Conservation (phyloP, 2,329 filamentous ascomycete genomes). For the Hirsutella minnesotensis region DNA sequence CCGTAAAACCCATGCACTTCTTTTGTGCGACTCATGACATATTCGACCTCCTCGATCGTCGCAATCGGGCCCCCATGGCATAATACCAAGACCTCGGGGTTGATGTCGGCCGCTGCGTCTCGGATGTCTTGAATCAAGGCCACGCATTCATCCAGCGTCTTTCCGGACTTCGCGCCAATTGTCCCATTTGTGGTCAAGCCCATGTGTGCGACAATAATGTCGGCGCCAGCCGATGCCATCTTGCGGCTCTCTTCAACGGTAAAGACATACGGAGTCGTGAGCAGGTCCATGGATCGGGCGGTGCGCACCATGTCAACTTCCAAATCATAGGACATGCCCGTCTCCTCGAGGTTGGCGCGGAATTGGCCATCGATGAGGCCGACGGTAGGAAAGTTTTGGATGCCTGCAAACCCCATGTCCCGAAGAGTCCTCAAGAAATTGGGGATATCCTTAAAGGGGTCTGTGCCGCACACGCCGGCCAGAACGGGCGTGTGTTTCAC, state of each 20-base stretch:
- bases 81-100: slow-evolving; percentile 50
- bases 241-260: slow-evolving; percentile 44
- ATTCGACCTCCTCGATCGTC: slow-evolving; percentile 48
- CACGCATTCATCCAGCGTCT: slow-evolving; percentile 53
- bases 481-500: slow-evolving; percentile 53
- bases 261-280: slow-evolving; percentile 64
- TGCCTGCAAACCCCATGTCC: slow-evolving; percentile 52
- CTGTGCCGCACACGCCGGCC: slow-evolving; percentile 59
- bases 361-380: slow-evolving; percentile 60
- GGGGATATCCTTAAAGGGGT: slow-evolving; percentile 54
- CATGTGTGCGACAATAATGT: slow-evolving; percentile 58
- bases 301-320: slow-evolving; percentile 55
- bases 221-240: slow-evolving; percentile 55
- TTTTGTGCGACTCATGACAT: slow-evolving; percentile 45
- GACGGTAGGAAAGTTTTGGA: slow-evolving; percentile 66
- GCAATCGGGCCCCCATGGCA: slow-evolving; percentile 62
- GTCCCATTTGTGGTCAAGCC: slow-evolving; percentile 52
- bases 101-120: slow-evolving; percentile 44
- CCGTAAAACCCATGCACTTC: slow-evolving; percentile 64
- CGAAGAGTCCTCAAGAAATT: slow-evolving; percentile 48
- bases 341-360: slow-evolving; percentile 56
- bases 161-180: slow-evolving; percentile 51
- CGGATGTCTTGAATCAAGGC: slow-evolving; percentile 49
- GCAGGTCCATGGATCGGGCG: slow-evolving; percentile 46
- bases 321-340: slow-evolving; percentile 54